Evolutionary conservation across 2,329 filamentous ascomycete species (phyloP).

Genomic region (Sodiomyces alkalinus): DNA sequence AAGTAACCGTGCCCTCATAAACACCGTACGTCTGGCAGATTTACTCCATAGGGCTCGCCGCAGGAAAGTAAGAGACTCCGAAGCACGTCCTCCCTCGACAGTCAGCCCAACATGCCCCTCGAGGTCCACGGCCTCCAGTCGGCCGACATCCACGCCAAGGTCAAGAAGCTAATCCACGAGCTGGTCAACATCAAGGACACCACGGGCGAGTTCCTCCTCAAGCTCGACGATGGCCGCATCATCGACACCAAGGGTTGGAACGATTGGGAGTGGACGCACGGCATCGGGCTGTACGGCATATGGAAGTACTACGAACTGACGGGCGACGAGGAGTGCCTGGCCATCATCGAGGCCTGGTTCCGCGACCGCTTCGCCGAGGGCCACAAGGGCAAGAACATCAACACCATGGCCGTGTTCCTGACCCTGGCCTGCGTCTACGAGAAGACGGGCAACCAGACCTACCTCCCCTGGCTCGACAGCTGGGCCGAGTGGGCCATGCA

Average conservation of each 20-base stretch:
- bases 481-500: slow-evolving; percentile 79
- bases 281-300: slow-evolving; percentile 64
- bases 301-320: slow-evolving; percentile 71
- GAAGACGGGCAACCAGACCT: slow-evolving; percentile 50
- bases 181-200: slow-evolving; percentile 65
- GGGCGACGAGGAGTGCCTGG: slow-evolving; percentile 40
- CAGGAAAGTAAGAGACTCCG: too few species aligned
- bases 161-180: slow-evolving; percentile 55
- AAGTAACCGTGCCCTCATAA: too few species aligned
- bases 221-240: slow-evolving; percentile 54
- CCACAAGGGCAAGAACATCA: slow-evolving; percentile 72
- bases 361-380: slow-evolving; percentile 50
- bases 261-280: slow-evolving; percentile 74
- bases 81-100: too few species aligned
- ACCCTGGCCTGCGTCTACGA: slow-evolving; percentile 69
- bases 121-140: slow-evolving; percentile 29
- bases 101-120: slow-evolving; percentile 23
- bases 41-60: too few species aligned
- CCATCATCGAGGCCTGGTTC: slow-evolving; percentile 63
- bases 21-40: too few species aligned
- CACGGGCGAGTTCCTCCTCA: slow-evolving; percentile 59
- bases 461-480: slow-evolving; percentile 61
- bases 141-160: slow-evolving; percentile 34
- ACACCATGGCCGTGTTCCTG: slow-evolving; percentile 67
- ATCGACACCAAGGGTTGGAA: slow-evolving; percentile 80